Percentiles rank a stretch among this genome's conserved stretches.
These are phyloP conservation scores for Juglanconis juglandina DNA, from an alignment of 2,329 filamentous ascomycete species.

Conservation along the genomic window DNA sequence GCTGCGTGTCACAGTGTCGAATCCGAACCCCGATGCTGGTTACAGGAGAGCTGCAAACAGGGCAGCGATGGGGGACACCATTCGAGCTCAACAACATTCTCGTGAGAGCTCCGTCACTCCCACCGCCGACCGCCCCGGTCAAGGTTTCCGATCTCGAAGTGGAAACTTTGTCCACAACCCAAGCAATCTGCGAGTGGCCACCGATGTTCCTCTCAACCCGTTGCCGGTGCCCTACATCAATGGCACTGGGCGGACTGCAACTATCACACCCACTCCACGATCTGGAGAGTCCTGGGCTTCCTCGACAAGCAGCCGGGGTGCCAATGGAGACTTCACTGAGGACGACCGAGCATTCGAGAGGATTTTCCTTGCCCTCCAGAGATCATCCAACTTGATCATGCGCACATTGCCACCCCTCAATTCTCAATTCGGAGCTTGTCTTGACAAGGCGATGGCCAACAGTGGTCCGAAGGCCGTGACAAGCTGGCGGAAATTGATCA, in stretches of 20 bases:
- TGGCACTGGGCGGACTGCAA: constrained; percentile 47
- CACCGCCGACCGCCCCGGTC: constrained; percentile 44
- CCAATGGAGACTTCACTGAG: constrained; percentile 62
- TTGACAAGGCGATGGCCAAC: constrained; percentile 61
- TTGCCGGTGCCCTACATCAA: constrained; percentile 41
- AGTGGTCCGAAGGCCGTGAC: constrained; percentile 56
- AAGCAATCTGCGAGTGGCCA: constrained; percentile 54
- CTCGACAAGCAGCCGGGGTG: constrained; percentile 51
- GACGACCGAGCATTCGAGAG: constrained; percentile 80
- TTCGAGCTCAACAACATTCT: constrained; percentile 40
- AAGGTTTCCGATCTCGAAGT: constrained; percentile 36
- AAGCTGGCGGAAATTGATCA: constrained; percentile 68
- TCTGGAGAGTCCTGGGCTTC: constrained; percentile 76
- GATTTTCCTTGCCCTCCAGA: constrained; percentile 73
- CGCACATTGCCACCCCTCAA: constrained; percentile 68
- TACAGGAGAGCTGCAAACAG: constrained; percentile 26
- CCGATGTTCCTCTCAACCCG: constrained; percentile 41
- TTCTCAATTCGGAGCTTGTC: constrained; percentile 60
- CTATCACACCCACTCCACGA: constrained; percentile 65
- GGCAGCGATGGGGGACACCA: constrained; percentile 40
- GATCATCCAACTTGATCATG: constrained; percentile 70
- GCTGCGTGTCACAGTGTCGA: constrained; percentile 52
- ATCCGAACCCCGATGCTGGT: constrained; percentile 26
- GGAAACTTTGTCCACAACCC: constrained; percentile 44
- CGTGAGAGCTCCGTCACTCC: constrained; percentile 53